These are phyloP conservation scores for Aaosphaeria arxii DNA, from an alignment of 2,329 filamentous ascomycete species.

Conservation along the genomic window DNA sequence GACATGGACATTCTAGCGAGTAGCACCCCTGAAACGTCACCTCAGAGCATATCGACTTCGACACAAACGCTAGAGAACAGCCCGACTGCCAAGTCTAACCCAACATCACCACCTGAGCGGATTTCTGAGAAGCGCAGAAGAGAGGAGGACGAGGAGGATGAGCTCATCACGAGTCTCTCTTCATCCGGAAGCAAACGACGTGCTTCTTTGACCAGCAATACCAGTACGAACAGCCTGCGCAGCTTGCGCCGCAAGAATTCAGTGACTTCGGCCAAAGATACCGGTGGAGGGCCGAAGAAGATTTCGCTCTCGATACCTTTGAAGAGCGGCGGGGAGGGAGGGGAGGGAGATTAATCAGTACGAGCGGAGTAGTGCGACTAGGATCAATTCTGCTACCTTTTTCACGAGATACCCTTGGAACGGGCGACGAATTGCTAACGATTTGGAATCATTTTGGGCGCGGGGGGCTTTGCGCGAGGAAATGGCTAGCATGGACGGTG, in stretches of 20 bases:
- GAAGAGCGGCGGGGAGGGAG: slow-evolving; percentile 33
- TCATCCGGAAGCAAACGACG: slow-evolving; percentile 45
- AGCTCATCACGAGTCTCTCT: slow-evolving; percentile 74
- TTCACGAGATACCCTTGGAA: slow-evolving; percentile 34
- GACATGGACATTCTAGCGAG: slow-evolving; percentile 58
- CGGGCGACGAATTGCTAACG: slow-evolving; percentile 30
- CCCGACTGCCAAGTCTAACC: slow-evolving; percentile 18
- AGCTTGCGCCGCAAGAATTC: slow-evolving; percentile 43
- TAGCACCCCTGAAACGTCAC: slow-evolving; percentile 33
- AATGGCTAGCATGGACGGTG: slow-evolving; percentile 22
- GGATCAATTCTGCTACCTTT: slow-evolving; percentile 19
- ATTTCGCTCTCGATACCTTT: slow-evolving; percentile 40
- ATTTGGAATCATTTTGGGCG: slow-evolving; percentile 12
- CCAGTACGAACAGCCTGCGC: slow-evolving; percentile 29
- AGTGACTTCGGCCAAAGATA: slow-evolving; percentile 43
- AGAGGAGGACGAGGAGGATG: slow-evolving; percentile 91
- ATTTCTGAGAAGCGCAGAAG: slow-evolving; percentile 85
- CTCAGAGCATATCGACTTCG: slow-evolving; percentile 21
- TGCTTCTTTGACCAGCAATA: slow-evolving; percentile 34
- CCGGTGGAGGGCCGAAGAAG: slow-evolving; percentile 37
- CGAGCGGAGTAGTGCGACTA: slow-evolving; percentile 10
- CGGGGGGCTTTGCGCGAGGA: slow-evolving; percentile 11
- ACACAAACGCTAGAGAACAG: slow-evolving; percentile 15
- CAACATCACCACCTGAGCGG: slow-evolving; percentile 61
- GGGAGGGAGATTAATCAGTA: slow-evolving; percentile 24